phyloP scores from a whole-genome alignment of 306 rosid genomes.

The Canavalia ensiformis region DNA sequence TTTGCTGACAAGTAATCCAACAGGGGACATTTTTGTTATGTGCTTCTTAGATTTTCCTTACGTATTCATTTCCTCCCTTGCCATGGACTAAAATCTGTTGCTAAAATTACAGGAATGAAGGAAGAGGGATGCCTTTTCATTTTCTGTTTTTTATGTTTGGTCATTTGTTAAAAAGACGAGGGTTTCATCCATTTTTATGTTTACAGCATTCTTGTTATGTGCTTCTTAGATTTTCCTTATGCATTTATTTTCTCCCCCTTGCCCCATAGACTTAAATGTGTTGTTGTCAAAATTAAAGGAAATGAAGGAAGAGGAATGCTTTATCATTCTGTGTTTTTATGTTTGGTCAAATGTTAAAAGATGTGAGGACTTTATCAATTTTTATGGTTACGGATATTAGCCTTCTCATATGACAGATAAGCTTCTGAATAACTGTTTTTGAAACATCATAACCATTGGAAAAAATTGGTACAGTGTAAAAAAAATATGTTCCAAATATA shows the following conservation, averaged over 20 bases:
- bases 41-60: neutral
- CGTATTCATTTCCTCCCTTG: neutral
- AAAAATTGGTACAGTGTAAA: neutral
- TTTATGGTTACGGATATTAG: neutral
- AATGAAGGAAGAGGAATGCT: neutral
- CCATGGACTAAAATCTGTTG: neutral
- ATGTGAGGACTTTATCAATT: conserved; percentile 1
- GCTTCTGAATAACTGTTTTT: neutral
- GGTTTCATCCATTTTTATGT: conserved; percentile 7
- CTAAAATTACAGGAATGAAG: conserved; percentile 1
- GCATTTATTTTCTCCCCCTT: neutral
- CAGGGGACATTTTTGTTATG: neutral
- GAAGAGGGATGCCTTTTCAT: conserved; percentile 26
- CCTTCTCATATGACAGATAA: neutral
- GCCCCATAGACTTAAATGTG: neutral
- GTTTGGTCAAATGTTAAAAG: conserved; percentile 13
- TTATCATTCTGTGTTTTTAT: conserved; percentile 35
- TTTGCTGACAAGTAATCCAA: neutral
- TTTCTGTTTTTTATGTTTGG: conserved; percentile 6
- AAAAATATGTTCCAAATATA: neutral
- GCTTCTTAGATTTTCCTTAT: neutral
- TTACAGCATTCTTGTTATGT: neutral
- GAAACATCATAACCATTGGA: neutral
- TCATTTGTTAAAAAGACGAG: conserved; percentile 17
- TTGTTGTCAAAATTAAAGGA: conserved; percentile 13